A percentile compares a stretch with the other conserved stretches of the same genome.
phyloP scores from a whole-genome alignment of 2,329 filamentous ascomycete species.

The Hypoxylon sp. region DNA sequence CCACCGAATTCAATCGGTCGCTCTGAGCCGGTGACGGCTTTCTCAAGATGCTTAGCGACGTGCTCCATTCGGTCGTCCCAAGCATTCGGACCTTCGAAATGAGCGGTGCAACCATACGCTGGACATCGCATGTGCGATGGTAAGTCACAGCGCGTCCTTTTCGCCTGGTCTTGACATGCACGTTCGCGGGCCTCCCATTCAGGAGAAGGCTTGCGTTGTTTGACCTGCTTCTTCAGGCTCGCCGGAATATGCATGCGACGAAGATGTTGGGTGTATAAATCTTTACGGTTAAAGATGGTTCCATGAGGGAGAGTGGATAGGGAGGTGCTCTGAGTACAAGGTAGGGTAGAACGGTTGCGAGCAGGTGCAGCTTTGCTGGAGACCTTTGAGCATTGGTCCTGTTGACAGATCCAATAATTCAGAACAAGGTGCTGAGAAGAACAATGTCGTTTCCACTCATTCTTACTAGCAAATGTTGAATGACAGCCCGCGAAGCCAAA shows the following conservation, averaged over 20 bases:
- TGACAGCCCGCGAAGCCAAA: conserved; percentile 83
- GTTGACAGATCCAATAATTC: conserved; percentile 81
- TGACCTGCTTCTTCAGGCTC: conserved; percentile 57
- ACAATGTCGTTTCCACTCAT: conserved; percentile 96
- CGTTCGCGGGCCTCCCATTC: conserved; percentile 70
- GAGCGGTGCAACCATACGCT: conserved; percentile 69
- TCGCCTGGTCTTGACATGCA: conserved; percentile 70
- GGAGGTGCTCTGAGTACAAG: conserved; percentile 30
- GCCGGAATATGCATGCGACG: conserved; percentile 84
- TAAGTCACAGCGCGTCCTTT: conserved; percentile 71
- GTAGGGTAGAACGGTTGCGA: conserved; percentile 44
- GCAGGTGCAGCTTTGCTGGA: conserved; percentile 45
- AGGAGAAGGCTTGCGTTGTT: conserved; percentile 55
- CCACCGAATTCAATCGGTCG: conserved; percentile 50
- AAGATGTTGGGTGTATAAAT: conserved; percentile 90
- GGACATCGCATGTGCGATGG: conserved; percentile 75
- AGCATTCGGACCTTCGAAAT: conserved; percentile 73
- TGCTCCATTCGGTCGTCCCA: conserved; percentile 94
- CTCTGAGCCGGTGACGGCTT: conserved; percentile 57
- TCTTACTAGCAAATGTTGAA: conserved; percentile 83
- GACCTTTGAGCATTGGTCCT: conserved; percentile 67
- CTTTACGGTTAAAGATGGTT: conserved; percentile 88
- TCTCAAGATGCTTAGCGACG: conserved; percentile 83
- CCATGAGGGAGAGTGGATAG: conserved; percentile 65
- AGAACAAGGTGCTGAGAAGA: conserved; percentile 83